Evolutionary conservation across 495 filamentous ascomycete species (phyloP), one percentile per base, ranked within the genome.

Genomic region (Xanthoparmelia taractica): DNA sequence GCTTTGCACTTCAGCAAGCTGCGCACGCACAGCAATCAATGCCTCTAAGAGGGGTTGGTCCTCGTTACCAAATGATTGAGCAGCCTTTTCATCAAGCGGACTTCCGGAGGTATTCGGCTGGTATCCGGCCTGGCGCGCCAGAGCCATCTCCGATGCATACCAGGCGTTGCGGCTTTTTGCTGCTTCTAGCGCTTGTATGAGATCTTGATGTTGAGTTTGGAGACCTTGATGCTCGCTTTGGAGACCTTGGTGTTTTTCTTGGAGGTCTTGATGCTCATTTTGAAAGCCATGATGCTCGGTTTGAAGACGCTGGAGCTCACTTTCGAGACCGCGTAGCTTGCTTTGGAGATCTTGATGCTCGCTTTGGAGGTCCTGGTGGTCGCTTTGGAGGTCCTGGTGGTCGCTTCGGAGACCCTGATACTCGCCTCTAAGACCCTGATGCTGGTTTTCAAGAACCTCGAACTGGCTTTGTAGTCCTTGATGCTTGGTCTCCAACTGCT

Each of bases 31-130:
- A 29, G 87, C 85, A 52, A 99, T 79, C 68, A 99, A 84, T 4
- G 95, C 94, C 73, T 99, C 94, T 27, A 99, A 83, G 29, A 99
- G 76, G 17, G 92, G 91, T 61, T 89, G 87, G 63, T 97, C 95
- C 48, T 96, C 91, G 54, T 97, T 92, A 57, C 85, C 84, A 68
- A 97, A 88, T 0, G 84, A 83, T 61, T 96, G 91, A 6, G 84
- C 80, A 11, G 81, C 82, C 57, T 86, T 83, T 62, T 89, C 85
- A 63, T 97, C 92, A 48, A 96, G 77, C 31, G 91, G 87, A 68
- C 80, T 90, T 54, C 85, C 81, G 17, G 89, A 85, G 2, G 86
- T 73, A 67, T 84, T 91, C 18, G 89, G 84, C 12, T 82, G 79
- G 70, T 97, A 97, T 11, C 94, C 94, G 13, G 88, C 85, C 73